phyloP scores from a whole-genome alignment of 768 basidiomycete species.

The Pleurotus cornucopiae region DNA sequence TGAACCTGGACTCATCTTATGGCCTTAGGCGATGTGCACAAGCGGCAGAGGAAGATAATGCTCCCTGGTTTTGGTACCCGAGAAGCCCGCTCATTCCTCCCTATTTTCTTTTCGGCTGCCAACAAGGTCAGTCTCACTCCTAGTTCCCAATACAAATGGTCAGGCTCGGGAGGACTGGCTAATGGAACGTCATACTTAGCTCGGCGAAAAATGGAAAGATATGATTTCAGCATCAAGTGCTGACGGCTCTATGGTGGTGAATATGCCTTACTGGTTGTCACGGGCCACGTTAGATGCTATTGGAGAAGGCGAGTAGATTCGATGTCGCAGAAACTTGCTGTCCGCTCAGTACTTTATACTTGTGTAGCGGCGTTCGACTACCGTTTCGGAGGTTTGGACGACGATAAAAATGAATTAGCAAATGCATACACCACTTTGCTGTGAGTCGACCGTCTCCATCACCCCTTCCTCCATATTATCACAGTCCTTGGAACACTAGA shows the following conservation, averaged over 20 bases:
- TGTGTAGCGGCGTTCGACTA: slow-evolving; percentile 47
- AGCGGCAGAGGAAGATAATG: slow-evolving; percentile 6
- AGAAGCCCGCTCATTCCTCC: slow-evolving; percentile 24
- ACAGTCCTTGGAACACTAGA: not conserved
- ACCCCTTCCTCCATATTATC: not conserved
- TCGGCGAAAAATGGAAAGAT: slow-evolving; percentile 21
- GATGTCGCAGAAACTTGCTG: not conserved
- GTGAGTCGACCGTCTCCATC: slow-evolving; percentile 15
- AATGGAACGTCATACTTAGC: slow-evolving; percentile 10
- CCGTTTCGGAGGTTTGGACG: slow-evolving; percentile 46
- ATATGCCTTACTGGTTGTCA: slow-evolving; percentile 20
- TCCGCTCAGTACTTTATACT: not conserved
- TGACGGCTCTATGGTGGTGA: slow-evolving; percentile 15
- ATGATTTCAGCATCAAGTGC: slow-evolving; percentile 14
- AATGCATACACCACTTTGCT: slow-evolving; percentile 50
- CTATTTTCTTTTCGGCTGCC: slow-evolving; percentile 23
- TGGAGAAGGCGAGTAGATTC: slow-evolving; percentile 22
- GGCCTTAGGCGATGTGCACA: not conserved
- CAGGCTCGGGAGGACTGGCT: not conserved
- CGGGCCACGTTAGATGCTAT: slow-evolving; percentile 34
- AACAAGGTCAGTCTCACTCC: slow-evolving; percentile 4
- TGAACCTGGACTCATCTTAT: not conserved
- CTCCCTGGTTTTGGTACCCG: slow-evolving; percentile 7
- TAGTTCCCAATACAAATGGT: not conserved
- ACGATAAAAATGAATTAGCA: slow-evolving; percentile 47